phyloP scores from a whole-genome alignment of 1,139 yeast genomes.

The Lodderomyces theae region DNA sequence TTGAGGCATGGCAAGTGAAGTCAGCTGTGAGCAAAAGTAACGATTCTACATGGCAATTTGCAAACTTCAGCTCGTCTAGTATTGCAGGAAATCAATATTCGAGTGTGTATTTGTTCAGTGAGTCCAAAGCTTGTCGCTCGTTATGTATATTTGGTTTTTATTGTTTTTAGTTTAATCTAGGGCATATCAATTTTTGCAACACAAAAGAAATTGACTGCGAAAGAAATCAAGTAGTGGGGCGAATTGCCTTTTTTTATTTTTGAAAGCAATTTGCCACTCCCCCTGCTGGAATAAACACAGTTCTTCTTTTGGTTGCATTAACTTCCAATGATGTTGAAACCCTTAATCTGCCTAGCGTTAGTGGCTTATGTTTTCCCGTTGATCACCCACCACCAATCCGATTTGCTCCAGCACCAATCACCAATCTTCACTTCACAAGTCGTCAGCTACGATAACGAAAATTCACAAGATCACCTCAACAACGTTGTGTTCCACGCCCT shows the following conservation, averaged over 20 bases:
- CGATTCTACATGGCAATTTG: background rate
- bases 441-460: background rate
- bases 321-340: background rate
- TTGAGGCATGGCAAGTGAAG: background rate
- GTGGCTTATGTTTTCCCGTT: background rate
- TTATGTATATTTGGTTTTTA: constrained; percentile 4
- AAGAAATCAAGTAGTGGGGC: too few species aligned
- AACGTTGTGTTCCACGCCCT: background rate
- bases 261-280: background rate
- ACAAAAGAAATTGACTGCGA: constrained; percentile 2
- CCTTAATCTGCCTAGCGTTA: background rate
- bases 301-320: too few species aligned
- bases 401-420: background rate
- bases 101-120: background rate
- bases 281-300: background rate
- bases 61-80: background rate
- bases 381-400: background rate
- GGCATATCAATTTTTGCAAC: background rate
- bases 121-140: background rate
- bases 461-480: background rate
- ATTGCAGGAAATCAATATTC: background rate
- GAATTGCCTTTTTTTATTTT: too few species aligned
- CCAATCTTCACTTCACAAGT: constrained; percentile 1
- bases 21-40: background rate
- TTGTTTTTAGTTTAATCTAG: background rate